Conservation (phyloP, 2,329 filamentous ascomycete species). For the Fusarium palustre region DNA sequence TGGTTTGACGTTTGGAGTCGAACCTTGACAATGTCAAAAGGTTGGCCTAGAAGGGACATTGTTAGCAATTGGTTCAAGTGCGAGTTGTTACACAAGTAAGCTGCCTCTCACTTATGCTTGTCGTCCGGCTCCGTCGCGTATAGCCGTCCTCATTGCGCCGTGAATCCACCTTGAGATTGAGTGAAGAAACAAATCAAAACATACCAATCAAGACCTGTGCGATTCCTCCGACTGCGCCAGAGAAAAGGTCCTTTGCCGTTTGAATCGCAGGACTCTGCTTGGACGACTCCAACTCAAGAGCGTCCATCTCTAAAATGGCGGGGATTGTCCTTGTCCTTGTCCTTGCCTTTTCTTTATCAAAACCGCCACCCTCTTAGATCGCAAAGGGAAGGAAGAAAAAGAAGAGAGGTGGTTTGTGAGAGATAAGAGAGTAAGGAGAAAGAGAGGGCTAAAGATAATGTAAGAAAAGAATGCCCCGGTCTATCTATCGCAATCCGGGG, state of each 20-base stretch:
- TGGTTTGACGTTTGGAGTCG: constrained; percentile 89
- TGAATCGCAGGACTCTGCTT: constrained; percentile 59
- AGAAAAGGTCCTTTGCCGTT: constrained; percentile 88
- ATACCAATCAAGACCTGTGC: constrained; percentile 92
- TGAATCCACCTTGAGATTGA: neutral
- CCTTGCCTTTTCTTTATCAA: neutral
- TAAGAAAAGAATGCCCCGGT: constrained; percentile 10
- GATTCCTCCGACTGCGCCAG: constrained; percentile 90
- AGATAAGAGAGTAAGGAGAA: constrained; percentile 14
- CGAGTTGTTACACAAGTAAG: neutral
- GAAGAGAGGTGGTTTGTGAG: neutral
- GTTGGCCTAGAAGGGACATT: constrained; percentile 66
- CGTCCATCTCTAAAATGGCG: constrained; percentile 44
- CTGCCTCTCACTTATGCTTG: constrained; percentile 7
- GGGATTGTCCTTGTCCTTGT: neutral
- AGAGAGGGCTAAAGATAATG: constrained; percentile 1
- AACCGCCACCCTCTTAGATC: neutral
- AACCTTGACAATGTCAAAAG: constrained; percentile 96
- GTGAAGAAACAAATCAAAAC: constrained; percentile 6
- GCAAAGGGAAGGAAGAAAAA: neutral
- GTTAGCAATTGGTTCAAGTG: constrained; percentile 12
- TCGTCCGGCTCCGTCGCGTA: neutral
- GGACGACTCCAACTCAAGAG: constrained; percentile 52
- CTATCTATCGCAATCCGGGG: constrained; percentile 44
- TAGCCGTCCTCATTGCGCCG: constrained; percentile 50